phyloP scores from a whole-genome alignment of 345 rosid genomes.

The Firmiana major region DNA sequence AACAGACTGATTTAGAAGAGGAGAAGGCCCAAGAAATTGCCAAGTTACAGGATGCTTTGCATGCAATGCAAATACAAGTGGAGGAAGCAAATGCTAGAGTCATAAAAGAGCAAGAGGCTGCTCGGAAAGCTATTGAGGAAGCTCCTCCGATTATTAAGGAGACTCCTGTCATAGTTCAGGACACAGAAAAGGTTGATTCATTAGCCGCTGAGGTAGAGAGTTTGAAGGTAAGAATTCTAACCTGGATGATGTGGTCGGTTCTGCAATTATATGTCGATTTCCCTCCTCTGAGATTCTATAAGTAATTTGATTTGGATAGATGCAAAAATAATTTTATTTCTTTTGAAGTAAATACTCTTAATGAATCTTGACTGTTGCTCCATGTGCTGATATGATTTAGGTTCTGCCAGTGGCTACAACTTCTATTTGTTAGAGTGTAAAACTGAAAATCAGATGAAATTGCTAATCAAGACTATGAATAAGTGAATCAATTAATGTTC shows the following conservation, averaged over 20 bases:
- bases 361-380: background rate
- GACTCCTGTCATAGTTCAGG: constrained; percentile 92
- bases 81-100: constrained; percentile 85
- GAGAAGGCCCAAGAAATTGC: constrained; percentile 87
- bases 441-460: constrained; percentile 7
- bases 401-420: background rate
- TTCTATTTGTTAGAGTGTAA: background rate
- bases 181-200: constrained; percentile 72
- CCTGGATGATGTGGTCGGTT: background rate
- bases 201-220: constrained; percentile 72
- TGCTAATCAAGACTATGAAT: background rate
- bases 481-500: background rate
- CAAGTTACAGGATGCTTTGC: constrained; percentile 79
- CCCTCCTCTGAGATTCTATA: background rate
- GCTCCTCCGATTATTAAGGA: constrained; percentile 95
- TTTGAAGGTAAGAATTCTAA: constrained; percentile 58
- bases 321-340: background rate
- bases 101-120: constrained; percentile 82
- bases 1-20: constrained; percentile 88
- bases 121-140: constrained; percentile 91
- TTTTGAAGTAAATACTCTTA: background rate
- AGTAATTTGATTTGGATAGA: background rate
- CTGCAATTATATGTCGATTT: background rate
- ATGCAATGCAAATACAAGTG: constrained; percentile 69
- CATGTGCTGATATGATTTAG: background rate